These are phyloP conservation scores for Trapa bicornis DNA, from an alignment of 345 rosid species.

Conservation along the genomic window DNA sequence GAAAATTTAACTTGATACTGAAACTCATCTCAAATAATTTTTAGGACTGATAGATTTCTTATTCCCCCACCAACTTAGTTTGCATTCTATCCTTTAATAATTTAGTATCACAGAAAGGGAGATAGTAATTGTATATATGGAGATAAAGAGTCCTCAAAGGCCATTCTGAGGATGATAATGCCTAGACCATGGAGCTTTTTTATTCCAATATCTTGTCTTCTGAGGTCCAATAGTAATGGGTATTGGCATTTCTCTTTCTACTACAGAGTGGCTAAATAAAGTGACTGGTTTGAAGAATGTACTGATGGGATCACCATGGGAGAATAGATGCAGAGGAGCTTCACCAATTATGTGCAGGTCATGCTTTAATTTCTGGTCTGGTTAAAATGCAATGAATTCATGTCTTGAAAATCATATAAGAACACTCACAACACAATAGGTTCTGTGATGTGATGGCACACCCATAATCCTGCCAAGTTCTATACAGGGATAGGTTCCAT, in stretches of 20 bases:
- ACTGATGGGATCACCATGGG: conserved; percentile 6
- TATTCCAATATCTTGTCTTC: too few relatives aligned
- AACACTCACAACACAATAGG: not conserved
- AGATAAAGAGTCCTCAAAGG: too few relatives aligned
- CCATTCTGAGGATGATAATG: too few relatives aligned
- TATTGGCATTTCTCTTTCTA: not conserved
- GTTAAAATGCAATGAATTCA: too few relatives aligned
- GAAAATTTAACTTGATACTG: not conserved
- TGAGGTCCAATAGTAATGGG: conserved; percentile 1
- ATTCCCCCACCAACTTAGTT: not conserved
- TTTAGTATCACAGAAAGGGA: too few relatives aligned
- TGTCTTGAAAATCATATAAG: not conserved
- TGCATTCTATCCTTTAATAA: not conserved
- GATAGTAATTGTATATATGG: too few relatives aligned
- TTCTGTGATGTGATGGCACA: too few relatives aligned
- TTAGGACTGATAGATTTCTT: not conserved
- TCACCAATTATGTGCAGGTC: not conserved
- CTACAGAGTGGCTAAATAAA: not conserved
- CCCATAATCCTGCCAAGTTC: too few relatives aligned
- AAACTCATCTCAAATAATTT: not conserved
- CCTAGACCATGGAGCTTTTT: too few relatives aligned
- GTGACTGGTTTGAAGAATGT: conserved; percentile 13
- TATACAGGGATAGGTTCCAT: too few relatives aligned
- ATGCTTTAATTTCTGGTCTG: not conserved
- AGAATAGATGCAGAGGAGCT: conserved; percentile 2